Conservation (phyloP, 495 filamentous ascomycete species). For the Annulohypoxylon nitens region DNA sequence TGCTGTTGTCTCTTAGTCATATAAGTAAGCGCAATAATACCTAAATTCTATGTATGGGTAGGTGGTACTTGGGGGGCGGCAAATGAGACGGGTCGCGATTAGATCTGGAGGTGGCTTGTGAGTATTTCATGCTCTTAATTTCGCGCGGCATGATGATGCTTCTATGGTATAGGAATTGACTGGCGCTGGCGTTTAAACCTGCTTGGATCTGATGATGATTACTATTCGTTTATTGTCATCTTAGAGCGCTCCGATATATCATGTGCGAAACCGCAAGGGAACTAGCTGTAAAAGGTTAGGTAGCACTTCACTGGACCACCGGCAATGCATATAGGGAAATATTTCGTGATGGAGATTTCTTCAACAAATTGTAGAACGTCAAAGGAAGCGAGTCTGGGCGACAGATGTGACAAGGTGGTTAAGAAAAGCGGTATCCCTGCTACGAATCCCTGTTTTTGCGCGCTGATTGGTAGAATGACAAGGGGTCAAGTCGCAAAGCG, state of each 20-base stretch:
- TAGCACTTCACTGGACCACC: constrained; percentile 10
- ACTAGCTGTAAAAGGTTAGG: constrained; percentile 27
- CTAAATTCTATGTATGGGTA: neutral
- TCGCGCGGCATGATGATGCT: neutral
- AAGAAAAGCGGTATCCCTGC: constrained; percentile 30
- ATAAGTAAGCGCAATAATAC: constrained; percentile 13
- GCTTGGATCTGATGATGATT: neutral
- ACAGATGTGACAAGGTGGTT: constrained; percentile 48
- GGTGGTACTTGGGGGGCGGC: constrained; percentile 12
- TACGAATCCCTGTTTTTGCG: constrained; percentile 30
- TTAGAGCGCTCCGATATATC: neutral
- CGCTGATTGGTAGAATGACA: constrained; percentile 45
- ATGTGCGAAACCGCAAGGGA: neutral
- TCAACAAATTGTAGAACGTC: constrained; percentile 25
- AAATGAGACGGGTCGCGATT: constrained; percentile 31
- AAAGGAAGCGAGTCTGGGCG: constrained; percentile 26
- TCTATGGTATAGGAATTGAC: neutral
- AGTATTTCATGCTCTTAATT: constrained; percentile 10
- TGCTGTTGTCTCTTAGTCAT: constrained; percentile 5
- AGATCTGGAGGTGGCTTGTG: constrained; percentile 15
- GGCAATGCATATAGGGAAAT: constrained; percentile 4
- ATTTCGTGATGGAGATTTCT: constrained; percentile 34
- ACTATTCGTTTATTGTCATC: neutral
- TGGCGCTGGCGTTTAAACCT: neutral
- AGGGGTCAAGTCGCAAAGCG: constrained; percentile 41